A percentile compares a stretch with the other conserved stretches of the same genome.
Evolutionary conservation across 2,329 filamentous ascomycete species (phyloP).

Genomic region (Colletotrichum liriopes): DNA sequence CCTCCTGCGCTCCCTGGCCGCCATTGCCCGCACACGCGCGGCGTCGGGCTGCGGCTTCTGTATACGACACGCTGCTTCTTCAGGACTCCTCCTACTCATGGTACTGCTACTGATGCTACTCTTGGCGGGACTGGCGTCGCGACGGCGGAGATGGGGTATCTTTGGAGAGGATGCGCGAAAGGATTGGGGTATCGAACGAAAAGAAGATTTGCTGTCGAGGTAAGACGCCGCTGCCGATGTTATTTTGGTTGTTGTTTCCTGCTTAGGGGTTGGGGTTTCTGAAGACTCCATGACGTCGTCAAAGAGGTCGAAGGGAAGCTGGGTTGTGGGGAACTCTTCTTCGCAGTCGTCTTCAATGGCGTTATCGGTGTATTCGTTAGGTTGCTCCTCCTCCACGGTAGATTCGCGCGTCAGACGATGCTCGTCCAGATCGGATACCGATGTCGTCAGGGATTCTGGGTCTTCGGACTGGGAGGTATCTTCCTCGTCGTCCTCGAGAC

Average conservation of each 20-base stretch:
- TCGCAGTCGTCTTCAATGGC: slow-evolving; percentile 47
- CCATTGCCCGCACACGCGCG: slow-evolving; percentile 57
- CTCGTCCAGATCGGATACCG: slow-evolving; percentile 63
- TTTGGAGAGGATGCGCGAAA: slow-evolving; percentile 55
- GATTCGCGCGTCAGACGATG: slow-evolving; percentile 50
- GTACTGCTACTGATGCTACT: slow-evolving; percentile 48
- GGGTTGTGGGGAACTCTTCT: slow-evolving; percentile 56
- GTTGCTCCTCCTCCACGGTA: slow-evolving; percentile 51
- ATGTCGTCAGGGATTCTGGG: slow-evolving; percentile 60
- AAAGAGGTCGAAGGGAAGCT: slow-evolving; percentile 56
- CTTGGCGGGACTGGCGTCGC: slow-evolving; percentile 53
- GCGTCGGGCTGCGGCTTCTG: slow-evolving; percentile 63
- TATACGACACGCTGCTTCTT: slow-evolving; percentile 62
- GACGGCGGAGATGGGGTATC: slow-evolving; percentile 49
- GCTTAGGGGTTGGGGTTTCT: slow-evolving; percentile 62
- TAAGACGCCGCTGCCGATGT: slow-evolving; percentile 50
- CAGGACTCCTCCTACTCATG: slow-evolving; percentile 61
- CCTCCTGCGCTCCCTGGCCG: slow-evolving; percentile 57
- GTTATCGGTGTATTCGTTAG: slow-evolving; percentile 46
- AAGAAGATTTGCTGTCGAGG: slow-evolving; percentile 55
- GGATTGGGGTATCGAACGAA: slow-evolving; percentile 53
- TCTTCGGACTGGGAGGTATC: slow-evolving; percentile 62
- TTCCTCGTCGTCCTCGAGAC: slow-evolving; percentile 52
- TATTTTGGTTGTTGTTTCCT: slow-evolving; percentile 47
- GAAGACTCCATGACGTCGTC: slow-evolving; percentile 54